Base-by-base conservation (phyloP, 495 filamentous ascomycete species). In the Xylaria flabelliformis region DNA sequence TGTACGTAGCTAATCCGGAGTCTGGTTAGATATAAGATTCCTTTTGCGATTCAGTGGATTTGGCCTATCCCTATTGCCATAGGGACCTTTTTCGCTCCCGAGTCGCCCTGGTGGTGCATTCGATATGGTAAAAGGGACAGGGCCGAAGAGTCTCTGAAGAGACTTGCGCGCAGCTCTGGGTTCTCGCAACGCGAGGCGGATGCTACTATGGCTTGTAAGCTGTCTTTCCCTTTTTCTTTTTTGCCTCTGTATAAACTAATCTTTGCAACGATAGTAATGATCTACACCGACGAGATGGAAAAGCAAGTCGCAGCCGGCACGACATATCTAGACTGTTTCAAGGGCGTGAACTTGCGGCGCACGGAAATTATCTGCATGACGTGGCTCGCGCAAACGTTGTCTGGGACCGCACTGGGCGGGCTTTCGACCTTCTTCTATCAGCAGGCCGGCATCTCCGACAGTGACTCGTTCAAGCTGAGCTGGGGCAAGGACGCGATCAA, bases 91-190 rank as follows among this genome's bases (percentile, higher is more conserved):
- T 84, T 92, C 42, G 90, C 91, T 0, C 92, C 92, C 0, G 92
- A 95, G 78, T 91, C 89, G 0, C 92, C 92, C 0, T 94, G 91
- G 88, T 94, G 91, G 92, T 83, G 92, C 44, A 87, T 94, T 46
- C 86, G 91, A 10, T 86, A 88, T 63, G 85, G 85, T 17, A 80
- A 84, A 15, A 82, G 83, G 39, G 88, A 88, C 66, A 80, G 83
- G 12, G 82, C 81, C 9, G 73, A 75, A 61, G 67, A 62, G 29
- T 81, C 88, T 8, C 80, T 92, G 53, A 83, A 84, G 26, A 87
- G 91, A 42, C 82, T 94, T 55, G 89, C 85, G 36, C 72, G 77
- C 4, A 77, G 73, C 50, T 77, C 75, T 26, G 77, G 77, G 19
- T 79, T 75, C 42, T 73, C 73, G 32, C 76, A 79, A 32, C 75